Percentiles rank a stretch among this genome's conserved stretches.
Evolutionary conservation across 805 yeast genomes (phyloP).

Genomic region (Saturnispora diversa): DNA sequence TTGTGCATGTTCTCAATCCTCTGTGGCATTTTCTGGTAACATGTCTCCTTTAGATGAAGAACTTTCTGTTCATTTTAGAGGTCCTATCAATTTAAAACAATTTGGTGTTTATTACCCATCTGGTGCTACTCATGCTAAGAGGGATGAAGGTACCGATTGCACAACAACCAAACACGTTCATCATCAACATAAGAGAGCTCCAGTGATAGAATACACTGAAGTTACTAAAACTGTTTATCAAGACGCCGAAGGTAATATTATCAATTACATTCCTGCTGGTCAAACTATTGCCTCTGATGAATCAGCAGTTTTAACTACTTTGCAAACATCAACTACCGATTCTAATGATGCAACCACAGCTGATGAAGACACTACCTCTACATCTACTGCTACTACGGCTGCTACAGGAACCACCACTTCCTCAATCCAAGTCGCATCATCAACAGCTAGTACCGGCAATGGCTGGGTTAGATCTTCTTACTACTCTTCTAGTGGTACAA

Average conservation of each 20-base stretch:
- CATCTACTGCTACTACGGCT: slow-evolving; percentile 20
- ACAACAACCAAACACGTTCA: slow-evolving; percentile 37
- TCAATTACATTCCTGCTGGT: slow-evolving; percentile 18
- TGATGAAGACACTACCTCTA: slow-evolving; percentile 12
- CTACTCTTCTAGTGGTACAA: slow-evolving; percentile 53
- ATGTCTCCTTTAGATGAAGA: slow-evolving; percentile 81
- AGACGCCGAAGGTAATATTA: slow-evolving; percentile 46
- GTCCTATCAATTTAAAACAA: slow-evolving; percentile 71
- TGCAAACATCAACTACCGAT: slow-evolving; percentile 19
- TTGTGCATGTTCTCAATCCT: slow-evolving; percentile 61
- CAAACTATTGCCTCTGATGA: slow-evolving; percentile 20
- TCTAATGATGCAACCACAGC: slow-evolving; percentile 6
- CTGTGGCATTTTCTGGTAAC: slow-evolving; percentile 56
- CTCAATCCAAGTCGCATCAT: too few species aligned
- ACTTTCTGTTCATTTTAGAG: slow-evolving; percentile 82
- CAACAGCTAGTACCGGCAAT: slow-evolving; percentile 35
- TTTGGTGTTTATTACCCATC: slow-evolving; percentile 85
- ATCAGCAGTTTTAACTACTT: slow-evolving; percentile 21
- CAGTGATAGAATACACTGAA: slow-evolving; percentile 54
- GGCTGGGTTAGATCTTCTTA: slow-evolving; percentile 72
- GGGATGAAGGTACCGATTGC: slow-evolving; percentile 34
- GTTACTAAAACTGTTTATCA: slow-evolving; percentile 76
- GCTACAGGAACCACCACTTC: slow-evolving; percentile 22
- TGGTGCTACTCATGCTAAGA: slow-evolving; percentile 30
- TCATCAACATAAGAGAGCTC: slow-evolving; percentile 52